Base-by-base conservation (phyloP, 2,329 filamentous ascomycete genomes). In the Cordyceps javanica region DNA sequence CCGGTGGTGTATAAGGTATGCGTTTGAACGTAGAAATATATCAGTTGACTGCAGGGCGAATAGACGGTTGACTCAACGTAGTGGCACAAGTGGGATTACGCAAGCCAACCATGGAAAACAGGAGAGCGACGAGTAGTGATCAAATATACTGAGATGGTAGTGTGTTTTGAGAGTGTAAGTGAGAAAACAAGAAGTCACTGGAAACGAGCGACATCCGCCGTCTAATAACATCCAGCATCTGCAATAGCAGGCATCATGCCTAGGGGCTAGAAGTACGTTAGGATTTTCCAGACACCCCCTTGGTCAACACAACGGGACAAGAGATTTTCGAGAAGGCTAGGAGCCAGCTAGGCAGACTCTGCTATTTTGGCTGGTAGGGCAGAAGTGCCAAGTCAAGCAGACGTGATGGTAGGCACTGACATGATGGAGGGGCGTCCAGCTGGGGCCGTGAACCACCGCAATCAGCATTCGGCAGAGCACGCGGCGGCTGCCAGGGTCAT, bases 191-290 rank as follows among this genome's bases (percentile, higher is more conserved):
- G 7, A 39, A 28, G 34, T 8, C 14, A 11, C 7, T 21, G 21
- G 21, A 44, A 10, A 38, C 16, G 53, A 41, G 53, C 44, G 44
- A 56, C 44, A 41, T 16, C 34, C 34, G 44, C 25, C 42, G 44
- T 56, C 32, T 56, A 56, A 56, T 56, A 55, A 32, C 39, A 34
- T 45, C 36, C 34, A 19, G 34, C 19, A 49, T 34, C 54, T 49
- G 23, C 5, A n/a, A 48, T 34, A 28, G 41, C 11, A 28, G 48
- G n/a, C 30, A 39, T 39, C 11, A 21, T 23, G 52, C 13, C 39
- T 55, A 32, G 52, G 51, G 32, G 50, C n/a, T 28, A 34, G 32
- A 3, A 8, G 21, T 21, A 7, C 10, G 13, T 39, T 41, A 14
- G 10, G 19, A 19, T 13, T 41, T 41, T 26, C 23, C 9, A 21